Evolutionary conservation across 2,329 filamentous ascomycete genomes (phyloP).

Genomic region (Aureobasidium namibiae): DNA sequence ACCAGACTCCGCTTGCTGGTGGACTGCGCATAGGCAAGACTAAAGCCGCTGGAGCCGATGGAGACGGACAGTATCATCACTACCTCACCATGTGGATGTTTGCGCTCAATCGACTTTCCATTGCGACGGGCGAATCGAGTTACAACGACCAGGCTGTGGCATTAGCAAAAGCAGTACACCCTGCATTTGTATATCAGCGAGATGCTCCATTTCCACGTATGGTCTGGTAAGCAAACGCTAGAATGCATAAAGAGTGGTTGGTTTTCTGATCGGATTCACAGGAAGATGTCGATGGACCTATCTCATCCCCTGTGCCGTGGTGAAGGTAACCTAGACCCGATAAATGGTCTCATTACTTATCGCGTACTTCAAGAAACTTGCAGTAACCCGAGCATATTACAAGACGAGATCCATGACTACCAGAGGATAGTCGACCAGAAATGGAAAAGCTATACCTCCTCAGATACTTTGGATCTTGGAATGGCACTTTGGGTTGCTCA

Average conservation of each 20-base stretch:
- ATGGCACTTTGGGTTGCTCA: constrained; percentile 53
- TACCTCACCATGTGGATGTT: constrained; percentile 58
- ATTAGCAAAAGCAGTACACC: constrained; percentile 46
- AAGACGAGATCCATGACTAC: constrained; percentile 47
- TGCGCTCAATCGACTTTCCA: constrained; percentile 46
- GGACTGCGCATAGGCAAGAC: constrained; percentile 52
- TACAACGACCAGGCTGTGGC: constrained; percentile 47
- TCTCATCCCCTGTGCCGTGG: constrained; percentile 38
- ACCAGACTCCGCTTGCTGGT: constrained; percentile 43
- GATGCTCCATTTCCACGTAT: constrained; percentile 30
- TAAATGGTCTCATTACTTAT: constrained; percentile 47
- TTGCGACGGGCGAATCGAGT: constrained; percentile 37
- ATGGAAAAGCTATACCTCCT: constrained; percentile 37
- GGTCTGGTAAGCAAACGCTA: constrained; percentile 36
- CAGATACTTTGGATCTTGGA: constrained; percentile 48
- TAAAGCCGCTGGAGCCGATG: constrained; percentile 40
- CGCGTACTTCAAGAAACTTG: constrained; percentile 36
- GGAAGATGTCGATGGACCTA: constrained; percentile 46
- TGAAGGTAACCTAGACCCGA: constrained; percentile 50
- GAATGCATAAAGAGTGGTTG: not conserved
- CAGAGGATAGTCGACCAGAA: constrained; percentile 39
- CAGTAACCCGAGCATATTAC: constrained; percentile 28
- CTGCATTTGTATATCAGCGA: constrained; percentile 40
- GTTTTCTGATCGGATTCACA: not conserved
- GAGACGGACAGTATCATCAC: constrained; percentile 55